Evolutionary conservation across 257 asterid genomes (phyloP), one percentile per base, ranked within the genome.

Genomic region (Petunia axillaris): DNA sequence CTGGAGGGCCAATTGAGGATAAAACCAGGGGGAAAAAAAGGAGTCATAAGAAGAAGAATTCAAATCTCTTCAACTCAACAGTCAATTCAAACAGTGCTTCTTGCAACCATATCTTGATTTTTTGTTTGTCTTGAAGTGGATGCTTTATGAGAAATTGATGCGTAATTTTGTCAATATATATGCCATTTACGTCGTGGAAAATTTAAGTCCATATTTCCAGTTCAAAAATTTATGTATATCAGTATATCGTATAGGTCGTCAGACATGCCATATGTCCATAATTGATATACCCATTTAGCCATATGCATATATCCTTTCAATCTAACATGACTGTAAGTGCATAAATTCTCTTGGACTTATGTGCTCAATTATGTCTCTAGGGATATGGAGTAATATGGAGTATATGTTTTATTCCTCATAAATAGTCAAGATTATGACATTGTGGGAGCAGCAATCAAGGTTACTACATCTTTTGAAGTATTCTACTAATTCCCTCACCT

Each of bases 1-100:
- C 3, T 10, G 25, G 48, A 71, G 77, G 77, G 60, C 77, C 77
- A 71, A 25, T 71, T 71, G 44, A 71, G 43, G 35, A 71, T 71
- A 71, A 48, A 46, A 71, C 35, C 43, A 71, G 48, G 16, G 35
- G 14, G 8, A 44, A 2, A 3, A 16, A 16, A 5, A 70, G 9
- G 25, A 2, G 43, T 25, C 77, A 70, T 70, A 46, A 70, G 16
- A 8, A 46, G 5, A 70, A 70, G 59, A 70, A 41, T 25, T 44
- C 77, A 48, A 25, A 46, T 71, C 60, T 71, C 25, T 71, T 48
- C 77, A 71, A 35, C 59, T 46, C 13, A 15, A 71, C 6, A 71
- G 77, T 71, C 77, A 48, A 71, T 71, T 71, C 43, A 48, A 48
- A 71, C 44, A 71, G 44, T 71, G 35, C 5, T 14, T 48, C 77